These are phyloP conservation scores for Spergularia bocconei DNA, from an alignment of 148 eudicot species.

Conservation along the genomic window DNA sequence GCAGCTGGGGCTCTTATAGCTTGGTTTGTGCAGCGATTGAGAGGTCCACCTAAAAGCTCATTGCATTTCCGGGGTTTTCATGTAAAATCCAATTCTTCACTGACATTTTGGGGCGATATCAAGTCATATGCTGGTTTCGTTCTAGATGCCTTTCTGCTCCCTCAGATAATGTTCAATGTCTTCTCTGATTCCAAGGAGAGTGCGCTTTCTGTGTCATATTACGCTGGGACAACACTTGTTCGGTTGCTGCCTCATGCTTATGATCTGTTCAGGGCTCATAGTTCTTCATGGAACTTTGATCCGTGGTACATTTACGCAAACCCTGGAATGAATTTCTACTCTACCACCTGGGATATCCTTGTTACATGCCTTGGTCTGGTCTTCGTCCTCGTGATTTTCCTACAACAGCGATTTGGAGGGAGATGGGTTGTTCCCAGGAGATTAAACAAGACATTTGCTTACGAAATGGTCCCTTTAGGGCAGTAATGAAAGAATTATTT, in stretches of 20 bases:
- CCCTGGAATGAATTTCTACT: slow-evolving; percentile 63
- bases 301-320: slow-evolving; percentile 61
- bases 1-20: slow-evolving; percentile 56
- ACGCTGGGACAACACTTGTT: slow-evolving; percentile 61
- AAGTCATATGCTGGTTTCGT: slow-evolving; percentile 76
- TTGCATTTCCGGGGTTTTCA: background rate
- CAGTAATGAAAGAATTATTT: slow-evolving; percentile 21
- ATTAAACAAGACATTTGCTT: slow-evolving; percentile 43
- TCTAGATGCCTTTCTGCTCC: slow-evolving; percentile 71
- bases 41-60: slow-evolving; percentile 28
- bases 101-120: slow-evolving; percentile 58
- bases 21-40: slow-evolving; percentile 50
- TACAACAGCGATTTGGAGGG: slow-evolving; percentile 81
- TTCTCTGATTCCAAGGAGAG: slow-evolving; percentile 48
- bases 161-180: slow-evolving; percentile 70
- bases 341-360: slow-evolving; percentile 70
- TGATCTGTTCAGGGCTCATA: slow-evolving; percentile 59
- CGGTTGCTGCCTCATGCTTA: slow-evolving; percentile 78
- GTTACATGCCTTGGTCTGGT: slow-evolving; percentile 48
- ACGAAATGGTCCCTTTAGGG: slow-evolving; percentile 56
- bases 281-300: slow-evolving; percentile 39
- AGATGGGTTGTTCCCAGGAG: slow-evolving; percentile 60
- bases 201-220: slow-evolving; percentile 54
- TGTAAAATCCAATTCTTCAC: slow-evolving; percentile 18
- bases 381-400: slow-evolving; percentile 43